A percentile compares a stretch with the other conserved stretches of the same genome.
phyloP scores from a whole-genome alignment of 2,329 filamentous ascomycete genomes.

The Didymella segeticola region DNA sequence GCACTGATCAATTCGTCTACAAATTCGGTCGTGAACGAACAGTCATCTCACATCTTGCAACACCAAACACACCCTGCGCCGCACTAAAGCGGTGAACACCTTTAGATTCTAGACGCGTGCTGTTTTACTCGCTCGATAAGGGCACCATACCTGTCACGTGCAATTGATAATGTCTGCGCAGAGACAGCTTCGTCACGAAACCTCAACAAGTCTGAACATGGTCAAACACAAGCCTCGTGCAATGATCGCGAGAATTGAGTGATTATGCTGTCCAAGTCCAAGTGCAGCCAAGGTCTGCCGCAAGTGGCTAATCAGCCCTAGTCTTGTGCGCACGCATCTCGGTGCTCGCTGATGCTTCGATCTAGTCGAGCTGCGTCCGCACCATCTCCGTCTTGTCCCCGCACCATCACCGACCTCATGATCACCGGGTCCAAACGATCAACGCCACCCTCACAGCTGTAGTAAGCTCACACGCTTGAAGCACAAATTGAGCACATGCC shows the following conservation, averaged over 20 bases:
- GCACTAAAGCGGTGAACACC: background rate
- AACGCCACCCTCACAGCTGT: no score
- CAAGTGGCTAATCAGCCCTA: background rate
- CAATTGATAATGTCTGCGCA: background rate
- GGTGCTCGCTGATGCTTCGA: slow-evolving; percentile 1
- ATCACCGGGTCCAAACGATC: no score
- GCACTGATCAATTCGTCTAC: background rate
- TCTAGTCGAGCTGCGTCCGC: background rate
- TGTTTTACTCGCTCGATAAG: slow-evolving; percentile 1
- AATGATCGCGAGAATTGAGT: no score
- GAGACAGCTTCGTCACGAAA: no score
- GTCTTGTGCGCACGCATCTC: slow-evolving; percentile 1
- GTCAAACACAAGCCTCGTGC: background rate
- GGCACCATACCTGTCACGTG: slow-evolving; percentile 3
- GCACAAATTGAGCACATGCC: no score
- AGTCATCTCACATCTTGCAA: slow-evolving; percentile 3
- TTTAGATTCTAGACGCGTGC: background rate
- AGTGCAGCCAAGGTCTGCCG: background rate
- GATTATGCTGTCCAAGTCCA: no score
- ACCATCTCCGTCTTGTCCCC: slow-evolving; percentile 10
- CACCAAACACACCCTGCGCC: background rate
- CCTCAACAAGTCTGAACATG: no score
- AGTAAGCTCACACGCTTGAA: no score
- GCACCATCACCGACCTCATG: no score
- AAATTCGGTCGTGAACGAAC: slow-evolving; percentile 6